A percentile compares a stretch with the other conserved stretches of the same genome.
Conservation (phyloP, 495 filamentous ascomycete genomes). For the Pseudoneurospora amorphoporcata region DNA sequence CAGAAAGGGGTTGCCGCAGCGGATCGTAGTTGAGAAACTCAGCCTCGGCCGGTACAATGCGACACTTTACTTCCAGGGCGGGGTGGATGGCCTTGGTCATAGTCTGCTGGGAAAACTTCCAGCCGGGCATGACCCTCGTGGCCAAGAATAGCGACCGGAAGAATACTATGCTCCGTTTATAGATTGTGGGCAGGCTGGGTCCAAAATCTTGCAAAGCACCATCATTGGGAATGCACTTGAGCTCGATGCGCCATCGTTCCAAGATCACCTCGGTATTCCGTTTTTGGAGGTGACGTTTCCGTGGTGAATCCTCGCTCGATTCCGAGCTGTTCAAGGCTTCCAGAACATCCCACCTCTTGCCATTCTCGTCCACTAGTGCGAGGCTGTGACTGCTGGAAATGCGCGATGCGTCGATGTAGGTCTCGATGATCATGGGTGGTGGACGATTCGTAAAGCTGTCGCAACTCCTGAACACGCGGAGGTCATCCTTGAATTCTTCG, state of each 20-base stretch:
- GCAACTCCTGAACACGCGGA: conserved; percentile 66
- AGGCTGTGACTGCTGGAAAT: conserved; percentile 79
- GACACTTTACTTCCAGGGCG: conserved; percentile 66
- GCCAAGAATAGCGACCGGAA: conserved; percentile 87
- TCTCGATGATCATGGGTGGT: conserved; percentile 81
- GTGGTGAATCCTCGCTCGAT: conserved; percentile 40
- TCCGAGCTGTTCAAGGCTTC: conserved; percentile 65
- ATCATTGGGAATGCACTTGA: conserved; percentile 46
- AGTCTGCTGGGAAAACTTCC: conserved; percentile 68
- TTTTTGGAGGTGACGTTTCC: conserved; percentile 21
- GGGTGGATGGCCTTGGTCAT: conserved; percentile 53
- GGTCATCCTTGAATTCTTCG: conserved; percentile 68
- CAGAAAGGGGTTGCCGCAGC: conserved; percentile 61
- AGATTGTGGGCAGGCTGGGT: conserved; percentile 70
- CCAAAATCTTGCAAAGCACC: conserved; percentile 50
- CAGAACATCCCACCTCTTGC: conserved; percentile 83
- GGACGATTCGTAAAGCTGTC: conserved; percentile 70
- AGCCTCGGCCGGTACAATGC: conserved; percentile 52
- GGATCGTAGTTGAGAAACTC: conserved; percentile 47
- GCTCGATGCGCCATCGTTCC: conserved; percentile 81
- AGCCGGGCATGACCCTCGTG: conserved; percentile 73
- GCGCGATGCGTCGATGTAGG: conserved; percentile 70
- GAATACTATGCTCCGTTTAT: conserved; percentile 91
- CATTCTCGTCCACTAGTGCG: conserved; percentile 76
- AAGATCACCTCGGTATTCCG: conserved; percentile 61